These are phyloP conservation scores for Galerina marginata DNA, from an alignment of 768 basidiomycete species.

Conservation along the genomic window DNA sequence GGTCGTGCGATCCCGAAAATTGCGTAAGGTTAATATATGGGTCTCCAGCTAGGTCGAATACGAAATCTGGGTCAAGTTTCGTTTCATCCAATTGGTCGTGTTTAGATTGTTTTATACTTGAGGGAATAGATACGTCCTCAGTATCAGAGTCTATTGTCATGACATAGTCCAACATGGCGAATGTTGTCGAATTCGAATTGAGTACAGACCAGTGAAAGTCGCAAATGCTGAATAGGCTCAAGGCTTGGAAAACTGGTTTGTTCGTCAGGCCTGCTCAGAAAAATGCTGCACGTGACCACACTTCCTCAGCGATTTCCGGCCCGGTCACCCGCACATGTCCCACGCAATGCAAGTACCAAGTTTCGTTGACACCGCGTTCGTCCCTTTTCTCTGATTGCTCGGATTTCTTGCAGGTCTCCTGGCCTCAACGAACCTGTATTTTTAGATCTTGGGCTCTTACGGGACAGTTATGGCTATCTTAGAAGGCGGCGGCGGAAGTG, in stretches of 20 bases:
- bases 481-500: conserved; percentile 54
- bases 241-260: too few relatives aligned
- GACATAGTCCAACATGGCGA: conserved; percentile 66
- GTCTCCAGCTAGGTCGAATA: conserved; percentile 80
- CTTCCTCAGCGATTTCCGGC: not conserved
- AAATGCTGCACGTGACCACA: conserved; percentile 8
- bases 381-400: not conserved
- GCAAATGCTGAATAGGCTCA: too few relatives aligned
- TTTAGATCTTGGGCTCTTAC: not conserved
- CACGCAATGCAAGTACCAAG: not conserved
- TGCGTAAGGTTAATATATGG: conserved; percentile 63
- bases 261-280: not conserved
- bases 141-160: conserved; percentile 86
- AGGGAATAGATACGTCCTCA: conserved; percentile 49
- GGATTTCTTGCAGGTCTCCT: not conserved
- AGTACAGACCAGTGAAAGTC: too few relatives aligned
- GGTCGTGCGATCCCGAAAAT: conserved; percentile 51
- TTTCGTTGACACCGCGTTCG: not conserved
- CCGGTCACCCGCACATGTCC: not conserved
- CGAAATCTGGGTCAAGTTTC: conserved; percentile 80
- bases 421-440: not conserved
- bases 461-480: conserved; percentile 29
- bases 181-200: not conserved
- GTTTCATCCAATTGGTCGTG: conserved; percentile 51
- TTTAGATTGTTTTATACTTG: conserved; percentile 26